Percentiles rank a stretch among this genome's conserved stretches.
These are phyloP conservation scores for Lentinula edodes DNA, from an alignment of 768 basidiomycete genomes.

Conservation along the genomic window DNA sequence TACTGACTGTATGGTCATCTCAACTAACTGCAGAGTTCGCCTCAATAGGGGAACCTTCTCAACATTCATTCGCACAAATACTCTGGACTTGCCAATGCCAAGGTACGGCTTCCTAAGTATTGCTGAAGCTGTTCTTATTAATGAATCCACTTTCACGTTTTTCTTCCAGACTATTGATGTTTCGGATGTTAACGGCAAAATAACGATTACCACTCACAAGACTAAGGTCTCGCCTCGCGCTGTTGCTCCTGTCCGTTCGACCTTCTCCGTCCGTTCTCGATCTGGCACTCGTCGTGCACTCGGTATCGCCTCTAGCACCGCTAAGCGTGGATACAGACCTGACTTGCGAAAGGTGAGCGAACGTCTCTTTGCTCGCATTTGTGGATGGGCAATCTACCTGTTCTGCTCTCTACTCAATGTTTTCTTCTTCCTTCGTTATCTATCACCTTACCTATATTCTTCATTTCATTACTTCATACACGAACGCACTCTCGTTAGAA, in stretches of 20 bases:
- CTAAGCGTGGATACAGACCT: constrained; percentile 69
- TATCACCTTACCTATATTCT: not conserved
- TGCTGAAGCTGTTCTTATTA: not conserved
- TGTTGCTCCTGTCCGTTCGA: constrained; percentile 43
- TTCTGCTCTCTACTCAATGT: not conserved
- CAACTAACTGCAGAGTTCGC: constrained; percentile 1
- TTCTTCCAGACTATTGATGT: constrained; percentile 58
- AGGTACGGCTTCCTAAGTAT: constrained; percentile 36
- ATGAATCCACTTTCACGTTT: not conserved
- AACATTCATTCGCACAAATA: constrained; percentile 91
- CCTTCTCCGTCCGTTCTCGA: constrained; percentile 54
- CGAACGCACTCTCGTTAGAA: constrained; percentile 84
- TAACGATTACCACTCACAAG: constrained; percentile 65
- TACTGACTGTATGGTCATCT: constrained; percentile 9
- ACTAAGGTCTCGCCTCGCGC: constrained; percentile 46
- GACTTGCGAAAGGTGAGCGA: constrained; percentile 74
- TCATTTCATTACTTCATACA: not conserved
- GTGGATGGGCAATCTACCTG: too few species aligned
- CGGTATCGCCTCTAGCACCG: constrained; percentile 53
- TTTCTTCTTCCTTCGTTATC: not conserved
- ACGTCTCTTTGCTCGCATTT: constrained; percentile 10
- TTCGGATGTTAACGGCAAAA: constrained; percentile 39
- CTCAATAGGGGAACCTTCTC: constrained; percentile 69
- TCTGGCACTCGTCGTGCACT: constrained; percentile 68
- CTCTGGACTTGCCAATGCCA: constrained; percentile 83